Percentiles rank a stretch among this genome's conserved stretches.
phyloP scores from a whole-genome alignment of 495 filamentous ascomycete species.

The Letharia lupina region DNA sequence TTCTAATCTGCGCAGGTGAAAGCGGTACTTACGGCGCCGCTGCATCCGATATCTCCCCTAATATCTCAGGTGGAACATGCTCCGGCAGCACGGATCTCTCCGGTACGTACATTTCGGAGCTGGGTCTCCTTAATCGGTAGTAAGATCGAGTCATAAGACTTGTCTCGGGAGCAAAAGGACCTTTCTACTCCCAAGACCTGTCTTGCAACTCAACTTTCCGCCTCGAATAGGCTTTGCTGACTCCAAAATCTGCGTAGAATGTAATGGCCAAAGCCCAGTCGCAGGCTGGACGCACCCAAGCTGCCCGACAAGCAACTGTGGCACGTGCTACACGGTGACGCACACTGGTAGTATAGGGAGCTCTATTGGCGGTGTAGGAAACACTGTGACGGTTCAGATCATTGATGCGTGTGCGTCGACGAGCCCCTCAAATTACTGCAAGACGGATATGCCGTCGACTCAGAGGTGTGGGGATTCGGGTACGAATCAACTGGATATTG shows the following conservation, averaged over 20 bases:
- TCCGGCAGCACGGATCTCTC: conserved; percentile 17
- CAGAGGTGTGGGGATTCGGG: conserved; percentile 17
- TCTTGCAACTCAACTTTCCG: too few relatives aligned
- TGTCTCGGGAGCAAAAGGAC: too few relatives aligned
- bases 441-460: conserved; percentile 17
- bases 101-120: not conserved
- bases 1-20: conserved; percentile 7
- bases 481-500: conserved; percentile 22
- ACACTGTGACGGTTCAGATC: conserved; percentile 24
- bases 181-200: too few relatives aligned
- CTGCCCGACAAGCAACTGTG: conserved; percentile 23
- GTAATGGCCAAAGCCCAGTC: conserved; percentile 19
- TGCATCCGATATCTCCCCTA: conserved; percentile 23
- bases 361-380: conserved; percentile 12
- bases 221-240: too few relatives aligned
- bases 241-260: not conserved
- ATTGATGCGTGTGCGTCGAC: conserved; percentile 22
- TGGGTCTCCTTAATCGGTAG: too few relatives aligned
- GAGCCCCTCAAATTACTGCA: conserved; percentile 23
- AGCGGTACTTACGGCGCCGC: conserved; percentile 24
- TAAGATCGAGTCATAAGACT: too few relatives aligned
- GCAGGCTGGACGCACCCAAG: conserved; percentile 16
- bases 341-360: conserved; percentile 15
- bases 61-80: conserved; percentile 24
- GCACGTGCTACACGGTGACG: conserved; percentile 24